phyloP scores from a whole-genome alignment of 805 yeast species.

The Starmerella bombicola region DNA sequence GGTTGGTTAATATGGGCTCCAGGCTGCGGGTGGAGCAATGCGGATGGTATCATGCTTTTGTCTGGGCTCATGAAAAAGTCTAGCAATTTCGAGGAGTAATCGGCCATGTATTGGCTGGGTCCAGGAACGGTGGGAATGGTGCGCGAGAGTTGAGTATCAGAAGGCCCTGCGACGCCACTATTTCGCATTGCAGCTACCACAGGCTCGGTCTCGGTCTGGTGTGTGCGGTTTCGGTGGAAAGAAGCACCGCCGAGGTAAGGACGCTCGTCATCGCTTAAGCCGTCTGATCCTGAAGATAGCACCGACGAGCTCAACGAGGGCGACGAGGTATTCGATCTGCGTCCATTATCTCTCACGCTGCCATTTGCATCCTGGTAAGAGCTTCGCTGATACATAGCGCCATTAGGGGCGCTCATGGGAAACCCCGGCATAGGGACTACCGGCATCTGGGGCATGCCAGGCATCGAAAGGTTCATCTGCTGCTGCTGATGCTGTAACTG shows the following conservation, averaged over 20 bases:
- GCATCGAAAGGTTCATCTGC: slow-evolving; percentile 6
- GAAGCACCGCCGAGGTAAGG: slow-evolving; percentile 9
- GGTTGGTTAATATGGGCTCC: slow-evolving; percentile 63
- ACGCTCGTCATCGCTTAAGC: slow-evolving; percentile 15
- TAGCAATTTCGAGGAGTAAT: slow-evolving; percentile 37
- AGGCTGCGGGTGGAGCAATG: slow-evolving; percentile 49
- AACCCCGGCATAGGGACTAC: slow-evolving; percentile 8
- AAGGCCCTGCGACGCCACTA: slow-evolving; percentile 1
- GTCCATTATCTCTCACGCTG: neutral
- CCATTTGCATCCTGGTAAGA: neutral
- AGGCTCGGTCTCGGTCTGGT: slow-evolving; percentile 8
- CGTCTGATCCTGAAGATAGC: slow-evolving; percentile 19
- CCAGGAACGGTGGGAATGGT: slow-evolving; percentile 2
- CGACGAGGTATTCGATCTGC: slow-evolving; percentile 10
- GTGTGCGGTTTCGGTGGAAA: neutral
- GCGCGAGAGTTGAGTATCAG: slow-evolving; percentile 3
- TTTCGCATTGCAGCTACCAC: slow-evolving; percentile 5
- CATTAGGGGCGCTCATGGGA: slow-evolving; percentile 5
- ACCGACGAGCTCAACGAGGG: slow-evolving; percentile 19
- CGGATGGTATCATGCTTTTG: slow-evolving; percentile 49
- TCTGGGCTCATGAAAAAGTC: slow-evolving; percentile 48
- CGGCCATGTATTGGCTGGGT: slow-evolving; percentile 25
- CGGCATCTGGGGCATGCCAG: slow-evolving; percentile 4
- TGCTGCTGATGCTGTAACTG: slow-evolving; percentile 3
- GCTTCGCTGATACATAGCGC: slow-evolving; percentile 9